phyloP scores from a whole-genome alignment of 106 monocot species.

The Posidonia australis region DNA sequence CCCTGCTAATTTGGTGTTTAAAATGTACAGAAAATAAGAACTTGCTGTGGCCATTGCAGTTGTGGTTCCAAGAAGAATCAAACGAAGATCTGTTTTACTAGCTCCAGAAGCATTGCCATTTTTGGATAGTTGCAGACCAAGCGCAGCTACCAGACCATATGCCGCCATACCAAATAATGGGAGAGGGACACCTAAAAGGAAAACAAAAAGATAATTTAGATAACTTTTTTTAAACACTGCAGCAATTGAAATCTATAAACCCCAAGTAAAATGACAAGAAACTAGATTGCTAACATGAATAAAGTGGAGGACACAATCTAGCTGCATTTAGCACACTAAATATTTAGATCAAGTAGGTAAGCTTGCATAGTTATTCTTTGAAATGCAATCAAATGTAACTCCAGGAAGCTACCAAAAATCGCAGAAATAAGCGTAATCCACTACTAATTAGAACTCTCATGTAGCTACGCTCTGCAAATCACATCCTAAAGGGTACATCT shows the following conservation, averaged over 20 bases:
- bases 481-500: too few species aligned
- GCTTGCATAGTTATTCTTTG: too few species aligned
- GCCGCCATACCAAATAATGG: constrained; percentile 68
- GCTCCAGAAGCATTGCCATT: constrained; percentile 31
- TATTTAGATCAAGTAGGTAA: too few species aligned
- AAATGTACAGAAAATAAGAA: constrained; percentile 88
- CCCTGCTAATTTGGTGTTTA: constrained; percentile 66
- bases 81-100: constrained; percentile 34
- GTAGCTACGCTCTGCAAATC: too few species aligned
- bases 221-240: neutral
- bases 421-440: too few species aligned
- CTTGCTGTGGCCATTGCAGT: constrained; percentile 89
- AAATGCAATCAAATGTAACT: too few species aligned
- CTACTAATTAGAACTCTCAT: too few species aligned
- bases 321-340: too few species aligned
- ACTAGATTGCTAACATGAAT: too few species aligned
- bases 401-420: too few species aligned
- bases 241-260: neutral
- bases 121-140: constrained; percentile 47
- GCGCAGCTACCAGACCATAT: constrained; percentile 60
- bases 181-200: constrained; percentile 73
- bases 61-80: constrained; percentile 50
- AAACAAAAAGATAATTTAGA: neutral
- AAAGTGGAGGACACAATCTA: too few species aligned
- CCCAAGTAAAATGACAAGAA: neutral